Conservation (phyloP, 2,329 filamentous ascomycete species). For the Pezicula carpinea region DNA sequence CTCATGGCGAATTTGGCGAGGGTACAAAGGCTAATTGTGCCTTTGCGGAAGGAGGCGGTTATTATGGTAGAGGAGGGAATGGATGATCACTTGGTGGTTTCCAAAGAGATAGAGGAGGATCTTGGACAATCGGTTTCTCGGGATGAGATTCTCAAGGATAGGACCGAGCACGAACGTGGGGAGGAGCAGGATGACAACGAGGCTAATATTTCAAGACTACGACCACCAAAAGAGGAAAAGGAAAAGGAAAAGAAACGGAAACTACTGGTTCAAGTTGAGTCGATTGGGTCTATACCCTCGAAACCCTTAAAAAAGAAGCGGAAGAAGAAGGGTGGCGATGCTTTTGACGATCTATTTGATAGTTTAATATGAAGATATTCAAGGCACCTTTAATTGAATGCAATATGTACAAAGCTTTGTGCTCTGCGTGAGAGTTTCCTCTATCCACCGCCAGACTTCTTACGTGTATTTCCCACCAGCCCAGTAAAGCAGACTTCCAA, state of each 20-base stretch:
- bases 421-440: neutral
- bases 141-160: constrained; percentile 9
- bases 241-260: constrained; percentile 21
- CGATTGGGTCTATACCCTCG: constrained; percentile 25
- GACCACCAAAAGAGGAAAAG: constrained; percentile 8
- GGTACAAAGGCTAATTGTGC: constrained; percentile 41
- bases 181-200: neutral
- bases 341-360: constrained; percentile 70
- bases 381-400: neutral
- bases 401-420: neutral
- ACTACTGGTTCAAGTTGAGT: constrained; percentile 5
- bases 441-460: neutral
- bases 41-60: constrained; percentile 18
- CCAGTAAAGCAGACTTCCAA: constrained; percentile 56
- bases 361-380: constrained; percentile 42
- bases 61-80: constrained; percentile 9
- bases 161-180: constrained; percentile 1
- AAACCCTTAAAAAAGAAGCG: constrained; percentile 50
- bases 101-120: constrained; percentile 11
- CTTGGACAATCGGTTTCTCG: constrained; percentile 30
- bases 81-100: constrained; percentile 5
- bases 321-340: constrained; percentile 54
- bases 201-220: neutral
- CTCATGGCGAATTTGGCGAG: constrained; percentile 62
- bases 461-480: constrained; percentile 35